Evolutionary conservation across 441 rosid species (phyloP), one percentile per base, ranked within the genome.

Genomic region (Gossypium trilobum): DNA sequence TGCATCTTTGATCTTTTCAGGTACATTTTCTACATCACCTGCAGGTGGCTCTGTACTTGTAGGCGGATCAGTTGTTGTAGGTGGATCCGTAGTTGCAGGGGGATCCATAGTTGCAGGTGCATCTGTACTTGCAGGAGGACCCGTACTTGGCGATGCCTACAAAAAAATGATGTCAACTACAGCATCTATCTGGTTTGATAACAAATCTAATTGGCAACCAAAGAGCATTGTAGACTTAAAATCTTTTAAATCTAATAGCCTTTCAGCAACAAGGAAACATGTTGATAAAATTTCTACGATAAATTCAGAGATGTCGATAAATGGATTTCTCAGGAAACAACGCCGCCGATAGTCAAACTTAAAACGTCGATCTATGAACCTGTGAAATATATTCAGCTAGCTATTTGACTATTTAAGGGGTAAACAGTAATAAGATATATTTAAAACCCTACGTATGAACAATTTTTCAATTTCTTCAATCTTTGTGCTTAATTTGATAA

Each of bases 1-100:
- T 50, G 74, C 86, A 51, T 81, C 85, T 73, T 91, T 86, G 68
- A 92, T 85, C 80, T 79, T 89, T 78, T 87, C 88, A 0, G 78
- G 86, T 8, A 77, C 73, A 56, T 71, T 80, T 33, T 89, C 91
- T 33, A 75, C 78, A 48, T 88, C 89, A 2, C 67, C 57, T n/a
- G 79, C 70, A 22, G 88, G 86, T 72, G 73, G 80, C 73, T 90
- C 91, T 90, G 85, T 83, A 68, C 68, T 69, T 25, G 59, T 10
- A 10, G 61, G 27, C 16, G 31, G 61, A 22, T 22, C 61, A 11
- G 29, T 20, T 19, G 29, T 55, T 7, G 27, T 19, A 19, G 13
- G 9, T 2, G 59, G 59, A 19, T 19, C 59, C 29, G n/a, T 20
- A 20, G 13, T 55, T 20, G 60, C 5, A 20, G 60, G n/a, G 0